Conservation (phyloP, 495 filamentous ascomycete species). For the Schizothecium vesticola region DNA sequence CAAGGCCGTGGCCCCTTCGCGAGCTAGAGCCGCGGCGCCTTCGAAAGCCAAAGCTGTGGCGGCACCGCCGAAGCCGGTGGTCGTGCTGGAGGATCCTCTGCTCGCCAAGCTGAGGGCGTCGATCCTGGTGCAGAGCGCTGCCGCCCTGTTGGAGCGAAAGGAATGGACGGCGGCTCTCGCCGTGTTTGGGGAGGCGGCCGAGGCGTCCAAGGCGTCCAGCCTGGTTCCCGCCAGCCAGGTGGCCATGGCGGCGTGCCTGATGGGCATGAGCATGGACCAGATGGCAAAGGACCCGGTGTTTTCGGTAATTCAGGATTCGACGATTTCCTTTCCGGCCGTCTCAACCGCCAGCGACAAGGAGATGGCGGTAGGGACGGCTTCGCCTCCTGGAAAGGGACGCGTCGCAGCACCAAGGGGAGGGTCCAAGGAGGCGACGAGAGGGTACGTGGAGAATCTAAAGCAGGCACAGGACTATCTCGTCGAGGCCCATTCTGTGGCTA, state of each 20-base stretch:
- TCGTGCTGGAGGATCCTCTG: constrained; percentile 43
- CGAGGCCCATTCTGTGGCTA: constrained; percentile 51
- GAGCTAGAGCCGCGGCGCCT: background rate
- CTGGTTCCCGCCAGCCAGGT: constrained; percentile 45
- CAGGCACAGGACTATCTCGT: constrained; percentile 56
- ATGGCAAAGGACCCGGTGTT: constrained; percentile 79
- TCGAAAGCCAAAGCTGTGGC: background rate
- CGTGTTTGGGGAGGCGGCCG: constrained; percentile 45
- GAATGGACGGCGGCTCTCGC: constrained; percentile 49
- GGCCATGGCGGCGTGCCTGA: constrained; percentile 52
- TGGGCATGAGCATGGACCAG: constrained; percentile 57
- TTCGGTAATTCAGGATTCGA: constrained; percentile 85
- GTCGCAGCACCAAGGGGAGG: constrained; percentile 10
- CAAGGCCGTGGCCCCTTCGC: background rate
- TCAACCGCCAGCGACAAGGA: constrained; percentile 19
- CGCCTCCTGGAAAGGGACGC: constrained; percentile 26
- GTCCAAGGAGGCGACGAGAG: constrained; percentile 29
- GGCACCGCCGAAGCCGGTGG: constrained; percentile 12
- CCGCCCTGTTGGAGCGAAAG: constrained; percentile 48
- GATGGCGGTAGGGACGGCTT: constrained; percentile 18
- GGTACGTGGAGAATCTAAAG: constrained; percentile 53
- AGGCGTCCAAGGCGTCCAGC: constrained; percentile 34
- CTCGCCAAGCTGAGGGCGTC: constrained; percentile 54
- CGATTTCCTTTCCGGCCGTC: constrained; percentile 73
- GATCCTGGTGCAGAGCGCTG: constrained; percentile 61